Conservation (phyloP, 192 early-diverging fungal species). For the Umbelopsis isabellina region DNA sequence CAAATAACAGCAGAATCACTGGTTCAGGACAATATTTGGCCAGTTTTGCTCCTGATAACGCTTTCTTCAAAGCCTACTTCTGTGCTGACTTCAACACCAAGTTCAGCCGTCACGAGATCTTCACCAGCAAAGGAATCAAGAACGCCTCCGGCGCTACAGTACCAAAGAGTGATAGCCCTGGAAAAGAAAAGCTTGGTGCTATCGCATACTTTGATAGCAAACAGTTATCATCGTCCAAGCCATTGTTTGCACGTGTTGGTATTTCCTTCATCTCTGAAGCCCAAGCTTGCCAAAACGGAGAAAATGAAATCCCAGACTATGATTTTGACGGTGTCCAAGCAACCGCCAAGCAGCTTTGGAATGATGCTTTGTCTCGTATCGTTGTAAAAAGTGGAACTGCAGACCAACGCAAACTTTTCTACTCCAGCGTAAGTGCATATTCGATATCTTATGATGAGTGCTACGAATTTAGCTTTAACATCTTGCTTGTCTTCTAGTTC, state of each 20-base stretch:
- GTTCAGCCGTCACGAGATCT: conserved; percentile 25
- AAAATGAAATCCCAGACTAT: conserved; percentile 10
- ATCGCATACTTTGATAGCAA: not conserved
- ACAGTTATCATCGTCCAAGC: not conserved
- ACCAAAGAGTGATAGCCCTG: no score
- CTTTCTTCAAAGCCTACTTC: conserved; percentile 23
- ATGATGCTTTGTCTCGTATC: conserved; percentile 3
- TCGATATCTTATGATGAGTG: not conserved
- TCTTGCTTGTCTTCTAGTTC: conserved; percentile 24
- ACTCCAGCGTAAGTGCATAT: not conserved
- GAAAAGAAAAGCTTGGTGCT: not conserved
- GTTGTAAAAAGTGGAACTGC: conserved; percentile 9
- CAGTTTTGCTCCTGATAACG: not conserved
- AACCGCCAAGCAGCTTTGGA: conserved; percentile 8
- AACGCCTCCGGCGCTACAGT: not conserved
- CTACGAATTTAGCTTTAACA: not conserved
- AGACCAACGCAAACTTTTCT: not conserved
- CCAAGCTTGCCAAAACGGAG: conserved; percentile 34
- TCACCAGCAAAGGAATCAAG: conserved; percentile 19
- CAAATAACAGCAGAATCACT: not conserved
- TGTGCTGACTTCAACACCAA: conserved; percentile 25
- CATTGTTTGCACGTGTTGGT: conserved; percentile 30
- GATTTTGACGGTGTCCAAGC: conserved; percentile 6
- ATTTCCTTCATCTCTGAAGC: conserved; percentile 36
- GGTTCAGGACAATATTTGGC: not conserved